Conservation (phyloP, 208 protist genomes). For the Trypanosoma rangeli region DNA sequence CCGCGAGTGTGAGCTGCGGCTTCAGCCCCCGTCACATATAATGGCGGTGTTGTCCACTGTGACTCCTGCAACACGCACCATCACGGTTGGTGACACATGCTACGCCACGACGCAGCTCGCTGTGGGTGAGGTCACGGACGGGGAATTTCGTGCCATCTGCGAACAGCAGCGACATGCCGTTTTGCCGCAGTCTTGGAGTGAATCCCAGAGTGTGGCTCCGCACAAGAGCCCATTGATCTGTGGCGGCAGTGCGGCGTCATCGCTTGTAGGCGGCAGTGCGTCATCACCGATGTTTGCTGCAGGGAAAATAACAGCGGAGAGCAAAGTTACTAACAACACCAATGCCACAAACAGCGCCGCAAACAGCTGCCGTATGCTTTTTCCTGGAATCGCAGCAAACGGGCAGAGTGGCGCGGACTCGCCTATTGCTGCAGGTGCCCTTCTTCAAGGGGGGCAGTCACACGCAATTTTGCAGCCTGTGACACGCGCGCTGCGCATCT, state of each 20-base stretch:
- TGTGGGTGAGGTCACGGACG: slow-evolving; percentile 69
- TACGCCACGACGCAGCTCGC: slow-evolving; percentile 71
- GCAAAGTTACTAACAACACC: slow-evolving; percentile 2
- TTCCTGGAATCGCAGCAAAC: slow-evolving; percentile 6
- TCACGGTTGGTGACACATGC: slow-evolving; percentile 71
- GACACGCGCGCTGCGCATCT: slow-evolving; percentile 20
- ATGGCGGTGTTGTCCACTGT: slow-evolving; percentile 48
- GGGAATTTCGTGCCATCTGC: slow-evolving; percentile 61
- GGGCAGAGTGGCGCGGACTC: slow-evolving; percentile 15
- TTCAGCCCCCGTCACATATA: slow-evolving; percentile 76
- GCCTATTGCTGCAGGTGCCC: slow-evolving; percentile 3
- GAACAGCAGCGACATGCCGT: slow-evolving; percentile 47
- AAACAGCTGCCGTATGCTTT: background rate
- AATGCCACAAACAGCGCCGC: background rate
- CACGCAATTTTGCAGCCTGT: slow-evolving; percentile 3
- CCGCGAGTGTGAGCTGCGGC: slow-evolving; percentile 75
- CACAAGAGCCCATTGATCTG: slow-evolving; percentile 21
- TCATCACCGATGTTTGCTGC: slow-evolving; percentile 5
- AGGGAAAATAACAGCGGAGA: background rate
- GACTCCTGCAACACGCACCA: slow-evolving; percentile 51
- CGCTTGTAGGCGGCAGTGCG: background rate
- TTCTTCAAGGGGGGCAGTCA: slow-evolving; percentile 1
- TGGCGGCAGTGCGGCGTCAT: slow-evolving; percentile 26
- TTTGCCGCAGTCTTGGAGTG: background rate
- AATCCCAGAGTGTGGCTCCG: background rate